Conservation (phyloP, 768 basidiomycete genomes). For the Leccinum boreale region DNA sequence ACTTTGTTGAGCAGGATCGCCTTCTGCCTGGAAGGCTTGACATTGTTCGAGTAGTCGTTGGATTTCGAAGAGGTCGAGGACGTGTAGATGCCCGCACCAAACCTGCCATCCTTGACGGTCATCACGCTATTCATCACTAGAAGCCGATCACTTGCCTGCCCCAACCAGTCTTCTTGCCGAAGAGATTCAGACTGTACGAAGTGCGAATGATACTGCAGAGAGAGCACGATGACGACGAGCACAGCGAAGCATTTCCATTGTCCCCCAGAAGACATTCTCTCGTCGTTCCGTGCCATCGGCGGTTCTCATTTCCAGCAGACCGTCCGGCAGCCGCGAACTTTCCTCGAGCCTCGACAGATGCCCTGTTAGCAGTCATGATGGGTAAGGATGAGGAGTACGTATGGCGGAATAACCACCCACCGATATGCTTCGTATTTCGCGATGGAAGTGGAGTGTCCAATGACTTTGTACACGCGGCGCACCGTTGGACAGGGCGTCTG, state of each 20-base stretch:
- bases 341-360: conserved; percentile 56
- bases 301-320: conserved; percentile 66
- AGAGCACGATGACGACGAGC: conserved; percentile 54
- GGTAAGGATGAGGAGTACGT: not conserved
- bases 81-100: conserved; percentile 70
- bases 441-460: conserved; percentile 45
- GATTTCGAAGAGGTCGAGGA: conserved; percentile 82
- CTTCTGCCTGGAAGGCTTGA: conserved; percentile 51
- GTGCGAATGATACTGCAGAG: conserved; percentile 62
- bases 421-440: conserved; percentile 60
- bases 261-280: conserved; percentile 65
- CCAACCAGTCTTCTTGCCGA: conserved; percentile 71
- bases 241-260: conserved; percentile 49
- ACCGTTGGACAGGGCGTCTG: conserved; percentile 55
- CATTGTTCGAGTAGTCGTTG: conserved; percentile 66
- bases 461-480: conserved; percentile 61
- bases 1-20: conserved; percentile 75
- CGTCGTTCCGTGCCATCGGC: conserved; percentile 73
- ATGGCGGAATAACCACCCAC: conserved; percentile 31
- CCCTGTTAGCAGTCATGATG: conserved; percentile 29
- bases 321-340: conserved; percentile 53
- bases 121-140: not conserved
- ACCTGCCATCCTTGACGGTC: conserved; percentile 36
- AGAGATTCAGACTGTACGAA: conserved; percentile 60
- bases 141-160: conserved; percentile 45